These are phyloP conservation scores for Tuber umbilicatum DNA, from an alignment of 495 filamentous ascomycete species.

Conservation along the genomic window DNA sequence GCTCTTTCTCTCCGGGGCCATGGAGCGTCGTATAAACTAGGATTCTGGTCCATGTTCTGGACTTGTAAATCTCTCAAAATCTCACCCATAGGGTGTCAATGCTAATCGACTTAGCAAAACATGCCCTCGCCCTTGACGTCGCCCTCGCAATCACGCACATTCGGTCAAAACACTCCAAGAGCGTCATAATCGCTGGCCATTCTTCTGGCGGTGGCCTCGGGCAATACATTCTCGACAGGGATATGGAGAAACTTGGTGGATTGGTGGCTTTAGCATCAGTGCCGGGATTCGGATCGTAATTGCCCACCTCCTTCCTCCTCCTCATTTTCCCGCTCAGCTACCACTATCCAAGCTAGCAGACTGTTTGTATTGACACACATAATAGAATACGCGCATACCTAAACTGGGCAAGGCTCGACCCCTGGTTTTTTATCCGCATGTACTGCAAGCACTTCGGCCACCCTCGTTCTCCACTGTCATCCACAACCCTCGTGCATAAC, in stretches of 20 bases:
- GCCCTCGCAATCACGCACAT: constrained; percentile 43
- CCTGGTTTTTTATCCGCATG: constrained; percentile 46
- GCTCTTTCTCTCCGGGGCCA: constrained; percentile 50
- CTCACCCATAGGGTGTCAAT: constrained; percentile 41
- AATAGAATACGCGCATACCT: constrained; percentile 44
- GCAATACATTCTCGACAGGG: constrained; percentile 46
- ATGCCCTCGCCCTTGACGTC: constrained; percentile 47
- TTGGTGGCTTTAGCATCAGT: constrained; percentile 45
- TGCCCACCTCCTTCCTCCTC: not conserved
- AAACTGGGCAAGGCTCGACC: constrained; percentile 47
- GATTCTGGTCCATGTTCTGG: constrained; percentile 18
- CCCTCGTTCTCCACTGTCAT: constrained; percentile 48
- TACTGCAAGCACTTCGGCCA: constrained; percentile 45
- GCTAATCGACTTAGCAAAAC: constrained; percentile 43
- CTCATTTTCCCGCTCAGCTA: not conserved
- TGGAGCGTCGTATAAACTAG: constrained; percentile 48
- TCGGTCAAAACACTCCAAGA: constrained; percentile 24
- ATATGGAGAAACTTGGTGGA: constrained; percentile 43
- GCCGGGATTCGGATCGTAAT: constrained; percentile 47
- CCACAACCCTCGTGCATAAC: constrained; percentile 43
- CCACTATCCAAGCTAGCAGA: not conserved
- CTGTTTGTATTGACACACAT: constrained; percentile 8
- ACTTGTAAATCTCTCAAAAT: constrained; percentile 14
- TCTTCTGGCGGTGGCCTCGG: constrained; percentile 47
- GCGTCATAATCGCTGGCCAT: constrained; percentile 48